A percentile compares a stretch with the other conserved stretches of the same genome.
Conservation (phyloP, 352 stramenopile genomes). For the Phytophthora pinifolia region DNA sequence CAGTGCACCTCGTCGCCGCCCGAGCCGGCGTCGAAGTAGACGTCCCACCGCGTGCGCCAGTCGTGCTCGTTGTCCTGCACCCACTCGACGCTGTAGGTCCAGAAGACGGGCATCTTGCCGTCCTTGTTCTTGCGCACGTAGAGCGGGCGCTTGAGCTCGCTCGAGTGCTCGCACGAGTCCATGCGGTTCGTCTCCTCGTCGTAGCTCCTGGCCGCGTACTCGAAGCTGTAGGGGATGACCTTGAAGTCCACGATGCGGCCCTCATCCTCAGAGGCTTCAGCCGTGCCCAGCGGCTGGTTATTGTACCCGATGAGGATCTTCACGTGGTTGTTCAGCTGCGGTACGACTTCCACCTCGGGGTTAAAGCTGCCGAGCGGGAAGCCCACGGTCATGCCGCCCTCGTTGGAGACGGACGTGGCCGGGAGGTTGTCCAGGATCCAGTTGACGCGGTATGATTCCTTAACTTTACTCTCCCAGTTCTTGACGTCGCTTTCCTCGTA, state of each 20-base stretch:
- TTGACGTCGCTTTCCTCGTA: slow-evolving; percentile 93
- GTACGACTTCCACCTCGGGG: slow-evolving; percentile 89
- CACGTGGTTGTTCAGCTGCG: slow-evolving; percentile 98
- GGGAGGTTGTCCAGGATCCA: slow-evolving; percentile 99
- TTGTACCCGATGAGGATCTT: slow-evolving; percentile 99
- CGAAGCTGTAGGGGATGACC: slow-evolving; percentile 96
- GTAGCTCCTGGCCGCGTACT: slow-evolving; percentile 88
- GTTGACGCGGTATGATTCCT: slow-evolving; percentile 98
- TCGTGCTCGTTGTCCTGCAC: slow-evolving; percentile 91
- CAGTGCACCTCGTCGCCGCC: slow-evolving; percentile 97
- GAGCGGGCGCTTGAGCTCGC: slow-evolving; percentile 63
- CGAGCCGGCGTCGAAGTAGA: slow-evolving; percentile 95
- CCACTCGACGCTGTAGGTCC: slow-evolving; percentile 99
- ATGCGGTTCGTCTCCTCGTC: slow-evolving; percentile 70
- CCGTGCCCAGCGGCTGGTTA: slow-evolving; percentile 68
- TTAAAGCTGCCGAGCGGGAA: slow-evolving; percentile 92
- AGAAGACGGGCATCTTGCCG: slow-evolving; percentile 86
- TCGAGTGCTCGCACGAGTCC: slow-evolving; percentile 71
- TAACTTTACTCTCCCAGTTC: slow-evolving; percentile 93
- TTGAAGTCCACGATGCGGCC: slow-evolving; percentile 99
- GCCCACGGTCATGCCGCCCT: slow-evolving; percentile 73
- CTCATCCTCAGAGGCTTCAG: slow-evolving; percentile 57
- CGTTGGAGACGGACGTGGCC: slow-evolving; percentile 68
- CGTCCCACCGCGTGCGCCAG: slow-evolving; percentile 99
- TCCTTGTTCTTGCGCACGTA: slow-evolving; percentile 86